phyloP scores from a whole-genome alignment of 2,329 filamentous ascomycete genomes.

The Alternaria gansuensis region DNA sequence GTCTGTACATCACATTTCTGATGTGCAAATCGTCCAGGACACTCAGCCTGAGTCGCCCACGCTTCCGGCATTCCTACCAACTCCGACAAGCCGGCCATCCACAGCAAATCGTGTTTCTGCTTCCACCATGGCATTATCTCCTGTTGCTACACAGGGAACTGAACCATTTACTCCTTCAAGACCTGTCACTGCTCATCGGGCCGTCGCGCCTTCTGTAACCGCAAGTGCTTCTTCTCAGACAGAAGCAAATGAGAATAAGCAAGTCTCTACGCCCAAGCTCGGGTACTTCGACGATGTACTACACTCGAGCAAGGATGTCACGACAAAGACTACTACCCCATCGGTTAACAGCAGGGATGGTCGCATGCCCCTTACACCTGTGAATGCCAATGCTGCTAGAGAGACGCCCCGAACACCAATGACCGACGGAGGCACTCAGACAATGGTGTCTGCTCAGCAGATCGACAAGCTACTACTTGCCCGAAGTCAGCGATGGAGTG shows the following conservation, averaged over 20 bases:
- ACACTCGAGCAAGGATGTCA: constrained; percentile 55
- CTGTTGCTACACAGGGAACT: constrained; percentile 40
- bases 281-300: constrained; percentile 57
- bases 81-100: constrained; percentile 42
- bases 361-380: constrained; percentile 37
- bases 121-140: constrained; percentile 37
- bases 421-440: constrained; percentile 80
- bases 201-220: constrained; percentile 22
- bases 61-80: constrained; percentile 44
- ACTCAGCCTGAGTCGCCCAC: constrained; percentile 50
- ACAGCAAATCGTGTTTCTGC: constrained; percentile 37
- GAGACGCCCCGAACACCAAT: constrained; percentile 53
- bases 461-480: constrained; percentile 78
- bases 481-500: constrained; percentile 53
- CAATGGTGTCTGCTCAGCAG: constrained; percentile 79
- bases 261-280: constrained; percentile 46
- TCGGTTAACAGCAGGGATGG: constrained; percentile 23
- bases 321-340: constrained; percentile 10
- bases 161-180: constrained; percentile 43
- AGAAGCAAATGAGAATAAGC: constrained; percentile 22
- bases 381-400: constrained; percentile 36
- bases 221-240: constrained; percentile 28
- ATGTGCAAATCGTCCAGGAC: constrained; percentile 42
- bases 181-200: constrained; percentile 44
- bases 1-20: constrained; percentile 35